A percentile compares a stretch with the other conserved stretches of the same genome.
phyloP scores from a whole-genome alignment of 352 stramenopile genomes.

The Phytophthora quininea region DNA sequence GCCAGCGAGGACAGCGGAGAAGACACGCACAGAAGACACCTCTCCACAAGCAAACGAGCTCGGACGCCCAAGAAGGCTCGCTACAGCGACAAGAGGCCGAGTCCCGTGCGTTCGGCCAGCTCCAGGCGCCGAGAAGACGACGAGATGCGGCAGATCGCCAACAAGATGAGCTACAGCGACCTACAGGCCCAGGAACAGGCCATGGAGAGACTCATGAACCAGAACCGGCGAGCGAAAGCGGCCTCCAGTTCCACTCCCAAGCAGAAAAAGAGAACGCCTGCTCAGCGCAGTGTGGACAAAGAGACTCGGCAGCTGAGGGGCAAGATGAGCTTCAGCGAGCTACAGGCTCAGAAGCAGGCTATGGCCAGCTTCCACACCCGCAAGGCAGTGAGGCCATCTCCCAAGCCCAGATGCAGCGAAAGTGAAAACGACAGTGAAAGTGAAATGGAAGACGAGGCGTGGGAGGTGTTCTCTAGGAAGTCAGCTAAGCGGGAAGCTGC shows the following conservation, averaged over 20 bases:
- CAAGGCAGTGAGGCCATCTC: conserved; percentile 17
- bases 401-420: conserved; percentile 1
- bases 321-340: conserved; percentile 6
- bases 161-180: conserved; percentile 53
- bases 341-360: conserved; percentile 16
- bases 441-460: conserved; percentile 22
- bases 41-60: not conserved
- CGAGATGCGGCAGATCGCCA: conserved; percentile 34
- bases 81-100: not conserved
- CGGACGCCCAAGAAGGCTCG: conserved; percentile 15
- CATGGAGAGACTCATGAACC: conserved; percentile 43
- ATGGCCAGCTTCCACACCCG: conserved; percentile 4
- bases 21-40: not conserved
- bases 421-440: conserved; percentile 25
- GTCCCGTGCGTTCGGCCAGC: not conserved
- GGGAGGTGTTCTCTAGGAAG: conserved; percentile 24
- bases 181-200: conserved; percentile 58
- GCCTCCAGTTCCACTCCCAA: not conserved
- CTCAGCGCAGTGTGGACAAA: not conserved
- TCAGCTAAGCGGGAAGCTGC: conserved; percentile 11
- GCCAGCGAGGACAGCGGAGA: conserved; percentile 21
- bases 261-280: conserved; percentile 1
- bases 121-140: conserved; percentile 3
- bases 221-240: conserved; percentile 29
- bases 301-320: conserved; percentile 3